Percentiles rank a stretch among this genome's conserved stretches.
phyloP scores from a whole-genome alignment of 495 filamentous ascomycete genomes.

The Hyaloscypha variabilis region DNA sequence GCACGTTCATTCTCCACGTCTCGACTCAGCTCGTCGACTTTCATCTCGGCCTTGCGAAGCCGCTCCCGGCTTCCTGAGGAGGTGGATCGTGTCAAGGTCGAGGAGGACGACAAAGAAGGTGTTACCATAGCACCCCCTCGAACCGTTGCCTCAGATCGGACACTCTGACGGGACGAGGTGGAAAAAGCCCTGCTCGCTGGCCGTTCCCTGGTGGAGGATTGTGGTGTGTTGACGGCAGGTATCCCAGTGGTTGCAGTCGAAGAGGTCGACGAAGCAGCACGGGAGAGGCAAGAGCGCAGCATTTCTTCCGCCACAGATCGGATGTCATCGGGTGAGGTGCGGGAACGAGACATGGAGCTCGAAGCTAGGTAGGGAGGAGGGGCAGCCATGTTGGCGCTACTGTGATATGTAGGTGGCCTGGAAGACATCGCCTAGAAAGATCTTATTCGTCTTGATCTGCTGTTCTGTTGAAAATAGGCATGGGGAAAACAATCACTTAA shows the following conservation, averaged over 20 bases:
- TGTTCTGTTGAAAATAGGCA: no score
- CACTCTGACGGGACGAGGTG: neutral
- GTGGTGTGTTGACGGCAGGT: neutral
- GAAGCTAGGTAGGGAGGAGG: neutral
- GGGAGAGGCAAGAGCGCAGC: neutral
- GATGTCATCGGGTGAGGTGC: neutral
- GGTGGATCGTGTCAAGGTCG: neutral
- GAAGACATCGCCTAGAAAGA: neutral
- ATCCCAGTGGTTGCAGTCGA: neutral
- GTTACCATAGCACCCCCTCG: neutral
- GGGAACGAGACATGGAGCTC: neutral
- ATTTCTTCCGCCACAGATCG: neutral
- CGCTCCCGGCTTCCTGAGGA: neutral
- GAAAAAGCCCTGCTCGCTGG: neutral
- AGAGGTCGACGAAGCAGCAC: neutral
- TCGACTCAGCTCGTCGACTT: neutral
- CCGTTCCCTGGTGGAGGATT: neutral
- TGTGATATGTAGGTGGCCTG: neutral
- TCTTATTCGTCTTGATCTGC: no score
- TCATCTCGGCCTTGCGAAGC: neutral
- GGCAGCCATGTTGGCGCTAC: neutral
- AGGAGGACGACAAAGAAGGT: constrained; percentile 7
- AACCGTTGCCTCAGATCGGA: neutral
- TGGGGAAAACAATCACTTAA: no score
- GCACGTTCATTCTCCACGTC: neutral